A percentile compares a stretch with the other conserved stretches of the same genome.
Conservation (phyloP, 148 eudicot species). For the Gaultheria prostrata region DNA sequence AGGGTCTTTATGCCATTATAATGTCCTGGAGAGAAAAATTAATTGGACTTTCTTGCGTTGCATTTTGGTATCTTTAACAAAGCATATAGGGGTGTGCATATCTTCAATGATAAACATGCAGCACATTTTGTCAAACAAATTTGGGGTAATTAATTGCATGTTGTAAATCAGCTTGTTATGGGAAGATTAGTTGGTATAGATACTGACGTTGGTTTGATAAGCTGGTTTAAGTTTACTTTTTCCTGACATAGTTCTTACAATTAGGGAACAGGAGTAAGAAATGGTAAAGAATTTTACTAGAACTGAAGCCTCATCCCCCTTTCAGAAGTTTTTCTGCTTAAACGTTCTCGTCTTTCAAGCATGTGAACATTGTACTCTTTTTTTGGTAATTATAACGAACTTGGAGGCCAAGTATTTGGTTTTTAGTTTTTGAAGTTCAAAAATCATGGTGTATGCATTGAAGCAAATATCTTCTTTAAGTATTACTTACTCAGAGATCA, state of each 20-base stretch:
- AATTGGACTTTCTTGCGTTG: neutral
- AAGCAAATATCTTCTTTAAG: neutral
- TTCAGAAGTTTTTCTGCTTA: neutral
- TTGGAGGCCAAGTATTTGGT: neutral
- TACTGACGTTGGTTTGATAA: neutral
- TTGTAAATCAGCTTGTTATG: neutral
- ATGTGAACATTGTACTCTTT: neutral
- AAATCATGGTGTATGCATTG: neutral
- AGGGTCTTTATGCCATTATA: neutral
- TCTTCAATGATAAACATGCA: neutral
- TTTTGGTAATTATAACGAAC: neutral
- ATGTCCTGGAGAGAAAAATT: neutral
- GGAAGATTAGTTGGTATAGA: neutral
- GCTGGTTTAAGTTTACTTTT: neutral
- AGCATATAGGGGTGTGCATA: neutral
- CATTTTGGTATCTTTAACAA: neutral
- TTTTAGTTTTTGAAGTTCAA: neutral
- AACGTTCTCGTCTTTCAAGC: neutral
- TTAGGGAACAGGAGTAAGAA: neutral
- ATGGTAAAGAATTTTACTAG: neutral
- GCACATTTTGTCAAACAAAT: neutral
- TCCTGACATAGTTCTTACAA: neutral
- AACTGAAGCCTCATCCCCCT: neutral
- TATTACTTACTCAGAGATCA: neutral
- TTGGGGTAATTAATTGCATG: neutral